A percentile compares a stretch with the other conserved stretches of the same genome.
Evolutionary conservation across 345 rosid genomes (phyloP).

Genomic region (Lagerstroemia speciosa): DNA sequence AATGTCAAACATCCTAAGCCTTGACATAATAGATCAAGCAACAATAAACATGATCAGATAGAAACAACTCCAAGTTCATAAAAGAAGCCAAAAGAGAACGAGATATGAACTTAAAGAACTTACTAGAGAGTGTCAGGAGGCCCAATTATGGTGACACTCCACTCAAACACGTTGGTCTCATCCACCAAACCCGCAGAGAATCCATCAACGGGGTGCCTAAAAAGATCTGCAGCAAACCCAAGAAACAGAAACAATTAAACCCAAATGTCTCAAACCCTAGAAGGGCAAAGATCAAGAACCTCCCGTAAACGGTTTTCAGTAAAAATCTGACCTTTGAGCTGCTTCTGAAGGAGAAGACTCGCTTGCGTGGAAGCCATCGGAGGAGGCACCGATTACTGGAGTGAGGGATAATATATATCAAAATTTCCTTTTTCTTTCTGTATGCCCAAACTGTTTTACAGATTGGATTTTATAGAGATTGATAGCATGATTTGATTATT

Average conservation of each 20-base stretch:
- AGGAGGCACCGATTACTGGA: conserved; percentile 13
- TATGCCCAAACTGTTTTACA: too few species aligned
- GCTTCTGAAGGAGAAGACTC: conserved; percentile 91
- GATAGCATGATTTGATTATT: too few species aligned
- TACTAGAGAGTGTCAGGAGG: conserved; percentile 96
- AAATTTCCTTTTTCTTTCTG: too few species aligned
- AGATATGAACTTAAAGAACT: background rate
- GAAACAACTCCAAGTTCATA: background rate
- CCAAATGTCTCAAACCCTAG: conserved; percentile 3
- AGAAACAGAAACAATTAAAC: conserved; percentile 11
- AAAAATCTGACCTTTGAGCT: conserved; percentile 55
- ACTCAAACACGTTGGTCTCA: conserved; percentile 84
- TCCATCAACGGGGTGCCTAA: conserved; percentile 90
- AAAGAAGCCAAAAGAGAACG: background rate
- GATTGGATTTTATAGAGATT: too few species aligned
- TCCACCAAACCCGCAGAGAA: conserved; percentile 96
- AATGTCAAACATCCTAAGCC: background rate
- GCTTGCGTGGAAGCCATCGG: conserved; percentile 57
- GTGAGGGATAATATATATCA: too few species aligned
- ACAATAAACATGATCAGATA: background rate
- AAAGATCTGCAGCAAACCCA: conserved; percentile 66
- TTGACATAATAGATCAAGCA: background rate
- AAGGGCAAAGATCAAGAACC: background rate
- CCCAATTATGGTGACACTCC: conserved; percentile 91
- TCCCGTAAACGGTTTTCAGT: background rate